Base-by-base conservation (phyloP, 2,329 filamentous ascomycete genomes). In the Dryadomyces quercivorus region DNA sequence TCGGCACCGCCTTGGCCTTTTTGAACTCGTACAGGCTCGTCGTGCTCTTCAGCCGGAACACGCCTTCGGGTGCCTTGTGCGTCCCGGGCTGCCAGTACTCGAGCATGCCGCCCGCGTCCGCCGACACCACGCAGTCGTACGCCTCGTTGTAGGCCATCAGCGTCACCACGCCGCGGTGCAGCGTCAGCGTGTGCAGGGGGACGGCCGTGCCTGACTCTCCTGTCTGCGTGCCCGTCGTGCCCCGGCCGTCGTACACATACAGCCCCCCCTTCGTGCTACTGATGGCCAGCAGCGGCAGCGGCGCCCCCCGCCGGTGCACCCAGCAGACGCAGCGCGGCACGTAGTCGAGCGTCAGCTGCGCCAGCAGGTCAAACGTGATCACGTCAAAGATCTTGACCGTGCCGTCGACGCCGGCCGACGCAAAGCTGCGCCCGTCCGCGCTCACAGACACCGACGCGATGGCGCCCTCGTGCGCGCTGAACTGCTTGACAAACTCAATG, bases 401-500 rank as follows among this genome's bases (percentile, higher is more conserved):
- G 59, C 83, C 81, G 69, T 94, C 89, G 44, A 66, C 72, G 40
- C 93, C 93, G 6, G 85, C 86, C 7, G 90, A 95, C 52, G 92
- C 94, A 74, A 94, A 98, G 69, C 88, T 95, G 63, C 90, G 80
- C 1, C 93, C 93, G 68, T 98, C 93, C 44, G 84, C 80, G 69
- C 92, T 97, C 59, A 88, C 85, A 42, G 84, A 93, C 47, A 93
- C 88, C 31, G 85, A 86, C 57, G 76, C 82, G 64, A 97, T 88
- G 65, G 94, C 88, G 52, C 88, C 88, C 55, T 80, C 77, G 70
- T 98, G 94, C 8, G 93, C 91, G 65, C 84, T 85, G 72, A 95
- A 98, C 71, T 98, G 91, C 71, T 98, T 98, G 53, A 97, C 92
- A 65, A 98, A 98, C 71, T 98, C 94, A 56, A 98, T 87, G 1